Evolutionary conservation across 2,329 filamentous ascomycete species (phyloP).

Genomic region (Diaporthe australafricana): DNA sequence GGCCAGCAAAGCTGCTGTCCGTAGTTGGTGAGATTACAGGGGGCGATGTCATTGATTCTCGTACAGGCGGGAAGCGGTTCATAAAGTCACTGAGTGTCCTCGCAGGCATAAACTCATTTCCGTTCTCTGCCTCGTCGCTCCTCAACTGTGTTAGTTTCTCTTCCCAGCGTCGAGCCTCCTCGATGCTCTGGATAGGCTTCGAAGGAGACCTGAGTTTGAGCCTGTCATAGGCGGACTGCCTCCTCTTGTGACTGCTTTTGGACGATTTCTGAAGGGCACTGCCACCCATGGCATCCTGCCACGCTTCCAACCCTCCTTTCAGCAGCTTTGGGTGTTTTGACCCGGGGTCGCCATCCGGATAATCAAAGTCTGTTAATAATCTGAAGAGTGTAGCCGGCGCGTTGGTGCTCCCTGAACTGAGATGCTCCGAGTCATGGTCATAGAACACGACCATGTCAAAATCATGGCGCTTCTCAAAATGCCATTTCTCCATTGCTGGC

Average conservation of each 20-base stretch:
- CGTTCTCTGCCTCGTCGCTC: slow-evolving; percentile 27
- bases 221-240: slow-evolving; percentile 34
- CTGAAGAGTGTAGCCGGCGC: slow-evolving; percentile 80
- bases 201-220: slow-evolving; percentile 59
- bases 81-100: slow-evolving; percentile 72
- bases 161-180: slow-evolving; percentile 86
- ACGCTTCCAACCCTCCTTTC: slow-evolving; percentile 85
- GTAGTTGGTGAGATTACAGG: slow-evolving; percentile 6
- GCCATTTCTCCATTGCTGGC: slow-evolving; percentile 77
- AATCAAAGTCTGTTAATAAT: slow-evolving; percentile 86
- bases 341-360: slow-evolving; percentile 50
- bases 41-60: slow-evolving; percentile 69
- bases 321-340: slow-evolving; percentile 78
- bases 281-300: slow-evolving; percentile 83
- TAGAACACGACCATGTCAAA: slow-evolving; percentile 94
- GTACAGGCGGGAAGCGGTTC: slow-evolving; percentile 79
- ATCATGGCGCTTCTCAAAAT: slow-evolving; percentile 78
- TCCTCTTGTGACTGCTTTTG: slow-evolving; percentile 47
- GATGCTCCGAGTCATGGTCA: slow-evolving; percentile 73
- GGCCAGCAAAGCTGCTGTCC: slow-evolving; percentile 33
- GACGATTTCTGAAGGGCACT: slow-evolving; percentile 66
- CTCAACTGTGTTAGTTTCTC: slow-evolving; percentile 65
- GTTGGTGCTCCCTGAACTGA: slow-evolving; percentile 58
- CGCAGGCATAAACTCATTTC: slow-evolving; percentile 25
- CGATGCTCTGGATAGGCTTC: slow-evolving; percentile 77